phyloP scores from a whole-genome alignment of 2,329 filamentous ascomycete genomes.

The Dactylellina haptotyla region DNA sequence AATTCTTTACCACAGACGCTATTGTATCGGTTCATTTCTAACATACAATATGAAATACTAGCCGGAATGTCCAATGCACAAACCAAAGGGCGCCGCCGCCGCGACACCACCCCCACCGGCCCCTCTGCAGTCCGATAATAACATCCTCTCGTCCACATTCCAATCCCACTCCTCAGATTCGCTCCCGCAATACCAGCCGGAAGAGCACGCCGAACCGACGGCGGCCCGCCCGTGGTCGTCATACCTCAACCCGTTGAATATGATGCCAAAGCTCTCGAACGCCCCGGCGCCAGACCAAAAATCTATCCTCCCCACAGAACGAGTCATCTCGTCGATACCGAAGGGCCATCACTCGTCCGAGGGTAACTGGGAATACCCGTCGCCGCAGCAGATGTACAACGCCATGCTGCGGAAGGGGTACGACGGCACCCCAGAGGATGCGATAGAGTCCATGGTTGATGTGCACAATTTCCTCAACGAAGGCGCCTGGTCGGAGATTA shows the following conservation, averaged over 20 bases:
- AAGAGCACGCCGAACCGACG: slow-evolving; percentile 58
- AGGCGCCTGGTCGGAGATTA: slow-evolving; percentile 94
- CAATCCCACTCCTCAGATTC: slow-evolving; percentile 59
- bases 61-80: slow-evolving; percentile 77
- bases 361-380: slow-evolving; percentile 96
- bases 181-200: slow-evolving; percentile 3
- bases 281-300: slow-evolving; percentile 77
- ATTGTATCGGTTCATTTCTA: slow-evolving; percentile 21
- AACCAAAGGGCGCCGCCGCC: slow-evolving; percentile 59
- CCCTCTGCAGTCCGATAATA: slow-evolving; percentile 58
- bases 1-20: slow-evolving; percentile 12
- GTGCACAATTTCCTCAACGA: slow-evolving; percentile 99
- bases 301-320: slow-evolving; percentile 77
- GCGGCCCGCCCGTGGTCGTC: slow-evolving; percentile 67
- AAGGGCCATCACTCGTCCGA: slow-evolving; percentile 73
- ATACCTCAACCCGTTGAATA: slow-evolving; percentile 83
- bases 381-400: slow-evolving; percentile 99
- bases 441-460: slow-evolving; percentile 95
- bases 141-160: slow-evolving; percentile 59
- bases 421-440: slow-evolving; percentile 89
- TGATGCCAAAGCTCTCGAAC: slow-evolving; percentile 90
- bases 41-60: slow-evolving; percentile 60
- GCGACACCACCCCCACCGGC: slow-evolving; percentile 57
- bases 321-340: slow-evolving; percentile 91
- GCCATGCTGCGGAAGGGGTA: slow-evolving; percentile 95